These are phyloP conservation scores for Xylariaceae sp. DNA, from an alignment of 2,329 filamentous ascomycete genomes.

Conservation along the genomic window DNA sequence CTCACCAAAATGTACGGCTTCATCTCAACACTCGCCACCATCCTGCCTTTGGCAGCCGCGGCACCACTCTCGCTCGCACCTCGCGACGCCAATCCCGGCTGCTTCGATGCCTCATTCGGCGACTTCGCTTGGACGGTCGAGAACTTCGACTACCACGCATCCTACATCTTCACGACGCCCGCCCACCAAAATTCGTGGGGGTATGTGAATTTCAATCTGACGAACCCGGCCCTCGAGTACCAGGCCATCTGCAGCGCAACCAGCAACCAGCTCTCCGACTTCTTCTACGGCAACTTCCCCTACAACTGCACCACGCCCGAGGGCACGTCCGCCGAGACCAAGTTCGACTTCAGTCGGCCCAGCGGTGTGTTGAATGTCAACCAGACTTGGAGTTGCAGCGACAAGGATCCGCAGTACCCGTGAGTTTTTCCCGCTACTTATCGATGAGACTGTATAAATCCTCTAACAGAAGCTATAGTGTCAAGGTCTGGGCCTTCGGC, in stretches of 20 bases:
- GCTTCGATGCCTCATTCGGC: slow-evolving; percentile 37
- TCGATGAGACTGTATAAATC: neutral
- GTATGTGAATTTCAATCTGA: slow-evolving; percentile 52
- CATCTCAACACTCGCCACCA: slow-evolving; percentile 29
- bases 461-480: slow-evolving; percentile 26
- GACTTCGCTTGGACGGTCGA: slow-evolving; percentile 46
- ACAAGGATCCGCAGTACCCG: slow-evolving; percentile 43
- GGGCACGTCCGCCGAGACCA: slow-evolving; percentile 37
- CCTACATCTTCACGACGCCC: slow-evolving; percentile 53
- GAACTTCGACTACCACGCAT: slow-evolving; percentile 52
- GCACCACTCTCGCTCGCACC: slow-evolving; percentile 24
- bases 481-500: slow-evolving; percentile 40
- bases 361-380: slow-evolving; percentile 44
- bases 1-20: slow-evolving; percentile 31
- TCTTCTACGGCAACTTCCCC: slow-evolving; percentile 51
- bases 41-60: slow-evolving; percentile 33
- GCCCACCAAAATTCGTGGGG: slow-evolving; percentile 55
- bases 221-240: slow-evolving; percentile 47
- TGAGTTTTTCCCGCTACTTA: slow-evolving; percentile 28
- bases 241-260: slow-evolving; percentile 43
- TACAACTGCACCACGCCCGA: slow-evolving; percentile 48
- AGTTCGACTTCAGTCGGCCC: slow-evolving; percentile 48
- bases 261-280: slow-evolving; percentile 49
- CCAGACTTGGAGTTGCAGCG: slow-evolving; percentile 53
- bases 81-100: slow-evolving; percentile 35